Base-by-base conservation (phyloP, 2,329 filamentous ascomycete genomes). In the Penicillium sp. region DNA sequence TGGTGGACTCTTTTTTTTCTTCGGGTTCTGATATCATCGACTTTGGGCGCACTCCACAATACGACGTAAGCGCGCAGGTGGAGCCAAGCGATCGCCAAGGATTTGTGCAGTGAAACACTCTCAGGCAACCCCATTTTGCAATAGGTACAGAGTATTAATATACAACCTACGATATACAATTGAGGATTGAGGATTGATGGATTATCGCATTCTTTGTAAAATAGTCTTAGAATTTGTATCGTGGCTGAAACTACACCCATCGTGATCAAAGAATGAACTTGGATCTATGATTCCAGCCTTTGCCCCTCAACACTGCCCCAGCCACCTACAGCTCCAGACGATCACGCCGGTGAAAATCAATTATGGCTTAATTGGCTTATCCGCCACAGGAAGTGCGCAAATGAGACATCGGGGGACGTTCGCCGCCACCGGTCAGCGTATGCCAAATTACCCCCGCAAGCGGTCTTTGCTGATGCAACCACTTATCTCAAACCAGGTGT, bases 51-150 rank as follows among this genome's bases (percentile, higher is more conserved):
- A 50, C 47, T 50, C 47, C 47, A 50, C 47, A 50, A 36, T 45
- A 50, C 41, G 25, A 50, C 47, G 47, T 50, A 50, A 50, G 47
- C 47, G 47, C 47, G 28, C 13, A 25, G 47, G 47, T 49, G 47
- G 47, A 38, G 30, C 41, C 47, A 49, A 25, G 41, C 27, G 47
- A 50, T 50, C 41, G 10, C 10, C 44, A 13, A 44, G 19, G 33
- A 40, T 27, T 44, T 38, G 29, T 3, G 13, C 29, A 16, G 27
- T 46, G 29, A 46, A 50, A 40, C 7, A 14, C 27, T 27, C 22
- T 41, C 35, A 46, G 47, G 47, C 47, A 50, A 35, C 47, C 38
- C 12, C 5, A 13, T 36, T 47, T 42, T 13, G 34, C 1, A n/a
- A n/a, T n/a, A n/a, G n/a, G n/a, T n/a, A n/a, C n/a, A n/a, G n/a